phyloP scores from a whole-genome alignment of 2,329 filamentous ascomycete species.

The Sarocladiaceae sp. region DNA sequence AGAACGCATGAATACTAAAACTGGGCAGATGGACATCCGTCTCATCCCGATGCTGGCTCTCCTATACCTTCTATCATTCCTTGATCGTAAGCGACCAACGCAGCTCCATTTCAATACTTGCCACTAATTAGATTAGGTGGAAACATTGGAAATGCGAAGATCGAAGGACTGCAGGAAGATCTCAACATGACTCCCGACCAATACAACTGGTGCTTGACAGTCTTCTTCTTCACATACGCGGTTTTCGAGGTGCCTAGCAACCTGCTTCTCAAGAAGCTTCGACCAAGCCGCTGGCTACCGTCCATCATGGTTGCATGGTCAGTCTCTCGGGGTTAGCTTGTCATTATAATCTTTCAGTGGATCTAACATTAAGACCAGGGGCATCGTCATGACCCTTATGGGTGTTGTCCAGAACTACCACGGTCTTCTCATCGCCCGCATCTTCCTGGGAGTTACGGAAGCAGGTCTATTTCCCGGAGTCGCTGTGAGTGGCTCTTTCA shows the following conservation, averaged over 20 bases:
- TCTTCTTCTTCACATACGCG: conserved; percentile 78
- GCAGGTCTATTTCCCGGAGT: conserved; percentile 65
- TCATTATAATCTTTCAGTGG: neutral
- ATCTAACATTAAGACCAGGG: conserved; percentile 23
- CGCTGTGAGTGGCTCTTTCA: conserved; percentile 26
- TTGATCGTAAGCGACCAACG: conserved; percentile 46
- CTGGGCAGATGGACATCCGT: conserved; percentile 42
- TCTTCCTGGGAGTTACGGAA: conserved; percentile 63
- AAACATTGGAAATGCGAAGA: conserved; percentile 65
- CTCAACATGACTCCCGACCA: conserved; percentile 56
- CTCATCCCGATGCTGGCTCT: conserved; percentile 60
- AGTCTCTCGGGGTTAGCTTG: neutral
- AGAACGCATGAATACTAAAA: conserved; percentile 10
- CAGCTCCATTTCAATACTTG: conserved; percentile 10
- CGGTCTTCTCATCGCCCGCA: conserved; percentile 44
- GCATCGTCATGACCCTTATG: conserved; percentile 46
- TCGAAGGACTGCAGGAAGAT: conserved; percentile 50
- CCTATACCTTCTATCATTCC: conserved; percentile 65
- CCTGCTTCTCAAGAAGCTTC: conserved; percentile 67
- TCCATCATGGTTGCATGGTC: conserved; percentile 63
- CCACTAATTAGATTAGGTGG: conserved; percentile 31
- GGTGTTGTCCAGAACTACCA: conserved; percentile 46
- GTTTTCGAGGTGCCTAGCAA: conserved; percentile 76
- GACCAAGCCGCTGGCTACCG: conserved; percentile 71
- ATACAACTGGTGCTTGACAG: conserved; percentile 66